These are phyloP conservation scores for Micromonas commoda DNA, from an alignment of 139 green algal species.

Conservation along the genomic window DNA sequence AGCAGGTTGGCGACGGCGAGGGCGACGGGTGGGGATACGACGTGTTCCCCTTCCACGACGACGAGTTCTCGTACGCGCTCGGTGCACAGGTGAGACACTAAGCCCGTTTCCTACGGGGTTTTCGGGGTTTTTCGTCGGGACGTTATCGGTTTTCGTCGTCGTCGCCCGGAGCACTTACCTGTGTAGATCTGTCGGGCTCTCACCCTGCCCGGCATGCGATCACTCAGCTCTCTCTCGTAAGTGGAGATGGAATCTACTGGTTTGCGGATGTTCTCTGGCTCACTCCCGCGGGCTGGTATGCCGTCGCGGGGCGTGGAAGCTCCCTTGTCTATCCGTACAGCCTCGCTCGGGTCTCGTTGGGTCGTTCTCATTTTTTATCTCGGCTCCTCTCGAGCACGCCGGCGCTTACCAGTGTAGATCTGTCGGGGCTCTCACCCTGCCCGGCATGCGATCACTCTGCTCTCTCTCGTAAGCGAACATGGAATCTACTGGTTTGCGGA, in stretches of 20 bases:
- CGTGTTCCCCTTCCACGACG: conserved; percentile 2
- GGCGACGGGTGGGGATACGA: conserved; percentile 13
- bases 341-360: neutral
- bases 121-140: too few relatives aligned
- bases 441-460: conserved; percentile 9
- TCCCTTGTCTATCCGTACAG: conserved; percentile 22
- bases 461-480: conserved; percentile 20
- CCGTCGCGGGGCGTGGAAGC: conserved; percentile 12
- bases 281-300: conserved; percentile 9
- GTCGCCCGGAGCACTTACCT: neutral
- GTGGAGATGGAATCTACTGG: conserved; percentile 1
- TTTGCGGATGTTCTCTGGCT: conserved; percentile 23
- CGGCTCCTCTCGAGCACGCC: too few relatives aligned
- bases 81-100: neutral
- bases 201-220: neutral
- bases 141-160: too few relatives aligned
- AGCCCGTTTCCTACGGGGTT: too few relatives aligned
- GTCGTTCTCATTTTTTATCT: neutral
- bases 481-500: conserved; percentile 7
- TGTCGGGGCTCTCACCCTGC: neutral
- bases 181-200: conserved; percentile 9
- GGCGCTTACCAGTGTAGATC: too few relatives aligned
- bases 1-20: conserved; percentile 14
- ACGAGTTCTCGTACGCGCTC: conserved; percentile 18
- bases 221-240: conserved; percentile 17